Base-by-base conservation (phyloP, 2,329 filamentous ascomycete genomes). In the Ophiocordyceps robertsii region DNA sequence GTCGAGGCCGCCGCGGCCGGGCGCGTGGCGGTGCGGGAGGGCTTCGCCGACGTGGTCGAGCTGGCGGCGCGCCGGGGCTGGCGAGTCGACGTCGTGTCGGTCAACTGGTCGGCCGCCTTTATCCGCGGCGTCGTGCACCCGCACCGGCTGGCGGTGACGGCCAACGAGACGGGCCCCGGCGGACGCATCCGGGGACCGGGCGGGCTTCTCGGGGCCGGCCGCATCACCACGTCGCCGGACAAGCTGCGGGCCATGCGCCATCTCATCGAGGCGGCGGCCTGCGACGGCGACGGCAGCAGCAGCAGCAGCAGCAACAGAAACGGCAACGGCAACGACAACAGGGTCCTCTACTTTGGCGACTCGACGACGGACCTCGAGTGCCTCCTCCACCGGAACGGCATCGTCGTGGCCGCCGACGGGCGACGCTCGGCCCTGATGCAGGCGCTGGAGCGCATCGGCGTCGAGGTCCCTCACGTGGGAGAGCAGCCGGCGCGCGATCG, bases 321-420 rank as follows among this genome's bases (percentile, higher is more conserved):
- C n/a, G n/a, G n/a, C n/a, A n/a, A 35, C 32, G 6, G 19, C 7
- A 8, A 14, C 38, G 39, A 8, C 12, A 47, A 44, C 1, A 43
- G 48, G 43, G 51, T 61, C n/a, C 53, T 73, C n/a, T 78, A 77
- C 56, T 67, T 76, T 53, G 74, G 74, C 8, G 74, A 78, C 53
- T 75, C 73, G 27, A 64, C 65, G 2, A 77, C 73, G 2, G 74
- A 78, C 52, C 55, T 77, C 43, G 66, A 69, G 51, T 77, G 73
- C 45, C 55, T 78, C 32, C 48, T 74, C 4, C 52, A 55, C 19
- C 56, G 54, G 2, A 56, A 59, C 6, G 74, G 72, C 4, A 56
- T 76, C 19, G 65, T 71, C 36, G 61, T 78, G 33, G 61, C 67
- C 1, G 52, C n/a, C n/a, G n/a, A 65, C 32, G 50, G 57, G 14